Conservation (phyloP, 2,329 filamentous ascomycete genomes). For the Colletotrichum melonis region DNA sequence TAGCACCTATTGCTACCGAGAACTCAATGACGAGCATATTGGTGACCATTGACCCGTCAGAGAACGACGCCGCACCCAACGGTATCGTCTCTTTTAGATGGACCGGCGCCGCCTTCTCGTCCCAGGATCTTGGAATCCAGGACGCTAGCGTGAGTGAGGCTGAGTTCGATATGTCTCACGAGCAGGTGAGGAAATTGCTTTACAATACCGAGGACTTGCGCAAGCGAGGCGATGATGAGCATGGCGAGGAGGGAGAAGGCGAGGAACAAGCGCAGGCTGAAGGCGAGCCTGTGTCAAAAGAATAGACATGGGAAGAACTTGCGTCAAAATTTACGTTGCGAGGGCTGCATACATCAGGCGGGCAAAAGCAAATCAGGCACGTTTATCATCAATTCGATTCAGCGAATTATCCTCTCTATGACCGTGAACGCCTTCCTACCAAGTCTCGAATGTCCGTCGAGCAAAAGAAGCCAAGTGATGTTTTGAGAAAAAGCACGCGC, state of each 20-base stretch:
- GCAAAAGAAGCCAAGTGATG: constrained; percentile 30
- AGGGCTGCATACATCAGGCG: neutral
- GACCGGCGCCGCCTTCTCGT: constrained; percentile 35
- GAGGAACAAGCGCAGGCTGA: constrained; percentile 39
- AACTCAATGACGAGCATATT: constrained; percentile 46
- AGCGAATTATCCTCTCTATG: constrained; percentile 36
- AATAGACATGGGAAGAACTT: neutral
- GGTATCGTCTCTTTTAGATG: constrained; percentile 39
- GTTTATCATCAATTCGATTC: constrained; percentile 34
- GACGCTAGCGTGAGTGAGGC: constrained; percentile 24
- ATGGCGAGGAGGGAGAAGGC: constrained; percentile 39
- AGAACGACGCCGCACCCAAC: constrained; percentile 35
- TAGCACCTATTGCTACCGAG: constrained; percentile 45
- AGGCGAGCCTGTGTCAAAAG: neutral
- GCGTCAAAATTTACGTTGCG: neutral
- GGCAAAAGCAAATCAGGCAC: neutral
- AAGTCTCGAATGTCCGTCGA: constrained; percentile 37
- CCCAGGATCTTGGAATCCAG: constrained; percentile 23
- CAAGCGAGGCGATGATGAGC: constrained; percentile 50
- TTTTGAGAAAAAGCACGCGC: constrained; percentile 24
- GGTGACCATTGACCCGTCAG: constrained; percentile 52
- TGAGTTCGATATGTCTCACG: constrained; percentile 48
- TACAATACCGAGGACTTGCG: constrained; percentile 61
- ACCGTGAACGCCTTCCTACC: constrained; percentile 35
- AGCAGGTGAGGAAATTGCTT: constrained; percentile 55